Evolutionary conservation across 306 rosid genomes (phyloP), one percentile per base, ranked within the genome.

Genomic region (Lathyrus oleraceus): DNA sequence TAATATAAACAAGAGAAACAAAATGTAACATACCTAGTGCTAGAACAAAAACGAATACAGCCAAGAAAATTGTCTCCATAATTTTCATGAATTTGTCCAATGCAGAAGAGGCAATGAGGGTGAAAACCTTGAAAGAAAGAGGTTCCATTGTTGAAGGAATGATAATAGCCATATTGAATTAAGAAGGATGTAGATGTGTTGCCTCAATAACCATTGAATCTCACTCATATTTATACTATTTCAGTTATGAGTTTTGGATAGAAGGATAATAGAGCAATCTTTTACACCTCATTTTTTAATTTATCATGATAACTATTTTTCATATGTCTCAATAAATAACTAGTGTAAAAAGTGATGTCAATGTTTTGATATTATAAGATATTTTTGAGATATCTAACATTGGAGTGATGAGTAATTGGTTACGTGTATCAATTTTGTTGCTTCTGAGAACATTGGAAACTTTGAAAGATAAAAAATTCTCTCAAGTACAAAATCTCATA

Each of bases 1-100:
- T 11, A 52, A 48, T 44, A 44, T 14, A 44, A 13, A 44, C 2
- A 44, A 44, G 17, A 44, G 6, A 44, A 44, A 14, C 49, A 48
- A 19, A 72, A 71, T 47, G 15, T 69, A 59, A 38, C 71, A 28
- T 45, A 82, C 86, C 86, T 0, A 82, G 66, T 12, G 81, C 81
- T 32, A 82, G 15, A 75, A 61, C 39, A 60, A 53, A 67, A 3
- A 78, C 54, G 5, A 82, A 75, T 38, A 47, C 66, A 61, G 62
- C 81, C 28, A 78, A 21, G 54, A 75, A 35, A 56, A 78, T 10
- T 45, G 44, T 68, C 16, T 78, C 78, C 47, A 66, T 2, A 28
- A 20, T n/a, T 28, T 30, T 60, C 73, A 52, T 43, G 72, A 75
- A 70, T 6, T 52, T 28, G 6, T 12, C 59, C 65, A 38, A 4